Base-by-base conservation (phyloP, 2,329 filamentous ascomycete genomes). In the Colletotrichum sp. region DNA sequence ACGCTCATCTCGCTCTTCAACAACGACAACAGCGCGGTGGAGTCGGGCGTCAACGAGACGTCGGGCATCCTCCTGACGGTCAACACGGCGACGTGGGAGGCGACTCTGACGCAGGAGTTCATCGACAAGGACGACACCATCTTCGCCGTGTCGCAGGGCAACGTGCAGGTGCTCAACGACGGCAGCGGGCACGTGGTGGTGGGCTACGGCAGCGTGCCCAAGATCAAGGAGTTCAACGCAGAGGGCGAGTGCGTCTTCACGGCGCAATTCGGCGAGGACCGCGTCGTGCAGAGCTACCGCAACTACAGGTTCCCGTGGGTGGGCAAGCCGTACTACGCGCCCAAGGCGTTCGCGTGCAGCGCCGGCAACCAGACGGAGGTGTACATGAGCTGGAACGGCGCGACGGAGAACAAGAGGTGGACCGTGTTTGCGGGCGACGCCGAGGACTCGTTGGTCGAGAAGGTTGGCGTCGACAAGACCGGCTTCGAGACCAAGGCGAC, bases 241-340 rank as follows among this genome's bases (percentile, higher is more conserved):
- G 85, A 87, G 16, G 90, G 90, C 13, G 81, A 85, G 7, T 80
- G 88, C 6, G 83, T 92, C 30, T 91, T 90, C 83, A 88, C 92
- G 71, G 85, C 84, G 2, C 88, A 89, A 78, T 84, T 91, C 24
- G 85, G 84, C 64, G 81, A 82, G 3, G 79, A 86, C 79, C 63
- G 80, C 71, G 70, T 86, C 76, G 86, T 89, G 5, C 86, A 88
- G 79, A 90, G 88, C 72, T 93, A 92, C 78, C 87, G 90, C 30
- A 87, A 86, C 13, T 89, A 88, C 81, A 90, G 90, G 79, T 88
- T 85, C 78, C 83, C 87, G 66, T 93, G 90, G 90, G 85, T 85
- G 4, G 89, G 88, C 1, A 81, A 83, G n/a, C 89, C 90, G 4
- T 57, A 48, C 66, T 76, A 71, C 32, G 21, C 57, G 12, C 71